Conservation (phyloP, 768 basidiomycete genomes). For the Termitomyces bulborhizus region DNA sequence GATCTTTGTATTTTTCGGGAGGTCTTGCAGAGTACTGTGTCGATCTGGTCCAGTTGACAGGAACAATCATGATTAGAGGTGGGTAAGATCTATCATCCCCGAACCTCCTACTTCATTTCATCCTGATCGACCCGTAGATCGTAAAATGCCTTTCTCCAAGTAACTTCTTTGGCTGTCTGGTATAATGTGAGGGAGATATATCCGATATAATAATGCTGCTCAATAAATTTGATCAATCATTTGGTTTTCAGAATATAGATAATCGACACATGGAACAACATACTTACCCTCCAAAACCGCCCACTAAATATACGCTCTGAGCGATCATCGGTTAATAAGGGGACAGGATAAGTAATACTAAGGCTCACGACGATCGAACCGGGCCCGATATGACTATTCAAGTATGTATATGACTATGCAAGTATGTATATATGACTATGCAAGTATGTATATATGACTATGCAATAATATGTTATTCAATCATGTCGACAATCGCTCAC, state of each 20-base stretch:
- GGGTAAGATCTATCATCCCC: neutral
- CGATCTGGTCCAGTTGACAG: neutral
- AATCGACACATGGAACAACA: neutral
- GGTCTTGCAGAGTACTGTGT: conserved; percentile 5
- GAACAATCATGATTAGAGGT: no score
- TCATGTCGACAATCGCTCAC: neutral
- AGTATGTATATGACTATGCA: no score
- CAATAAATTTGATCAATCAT: conserved; percentile 7
- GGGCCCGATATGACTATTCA: neutral
- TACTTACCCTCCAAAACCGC: neutral
- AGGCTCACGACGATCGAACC: neutral
- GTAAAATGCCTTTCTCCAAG: no score
- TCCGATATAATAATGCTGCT: conserved; percentile 41
- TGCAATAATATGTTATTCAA: no score
- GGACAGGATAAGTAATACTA: neutral
- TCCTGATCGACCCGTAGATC: neutral
- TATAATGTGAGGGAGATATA: conserved; percentile 42
- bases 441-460: no score
- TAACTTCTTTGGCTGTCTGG: conserved; percentile 17
- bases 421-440: no score
- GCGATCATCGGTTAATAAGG: no score
- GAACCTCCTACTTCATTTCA: neutral
- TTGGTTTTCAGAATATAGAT: neutral
- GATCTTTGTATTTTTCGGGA: conserved; percentile 3
- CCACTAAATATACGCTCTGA: neutral